Evolutionary conservation across 768 basidiomycete genomes (phyloP).

Genomic region (Leccinum variicolor): DNA sequence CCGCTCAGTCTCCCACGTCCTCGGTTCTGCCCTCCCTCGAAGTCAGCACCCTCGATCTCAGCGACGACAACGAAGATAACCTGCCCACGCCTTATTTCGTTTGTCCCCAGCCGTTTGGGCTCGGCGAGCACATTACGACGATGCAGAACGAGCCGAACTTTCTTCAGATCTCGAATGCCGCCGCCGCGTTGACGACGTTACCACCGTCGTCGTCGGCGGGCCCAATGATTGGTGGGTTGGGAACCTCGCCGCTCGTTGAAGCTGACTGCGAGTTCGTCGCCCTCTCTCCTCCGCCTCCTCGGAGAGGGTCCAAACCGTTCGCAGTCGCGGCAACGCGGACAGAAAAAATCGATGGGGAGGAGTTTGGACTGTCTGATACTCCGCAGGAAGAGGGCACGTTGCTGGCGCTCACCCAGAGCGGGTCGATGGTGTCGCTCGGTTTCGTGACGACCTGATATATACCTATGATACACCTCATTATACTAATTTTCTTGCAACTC

Average conservation of each 20-base stretch:
- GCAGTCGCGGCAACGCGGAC: conserved; percentile 16
- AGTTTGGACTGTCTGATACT: neutral
- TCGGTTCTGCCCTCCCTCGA: conserved; percentile 24
- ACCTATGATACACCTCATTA: conserved; percentile 2
- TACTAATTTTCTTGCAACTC: conserved; percentile 14
- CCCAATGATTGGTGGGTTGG: neutral
- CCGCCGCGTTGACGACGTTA: conserved; percentile 28
- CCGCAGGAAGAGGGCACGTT: conserved; percentile 10
- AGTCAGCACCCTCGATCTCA: conserved; percentile 25
- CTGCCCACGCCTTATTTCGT: conserved; percentile 22
- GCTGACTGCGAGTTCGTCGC: conserved; percentile 40
- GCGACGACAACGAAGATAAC: conserved; percentile 26
- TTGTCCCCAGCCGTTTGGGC: conserved; percentile 23
- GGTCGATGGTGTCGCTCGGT: conserved; percentile 53
- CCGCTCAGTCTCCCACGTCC: conserved; percentile 21
- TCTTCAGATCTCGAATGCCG: conserved; percentile 50
- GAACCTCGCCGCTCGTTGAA: conserved; percentile 22
- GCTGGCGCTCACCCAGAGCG: conserved; percentile 44
- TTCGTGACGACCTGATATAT: conserved; percentile 39
- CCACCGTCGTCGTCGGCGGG: conserved; percentile 17
- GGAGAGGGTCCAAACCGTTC: conserved; percentile 53
- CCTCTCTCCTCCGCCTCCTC: conserved; percentile 66
- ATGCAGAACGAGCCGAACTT: conserved; percentile 58
- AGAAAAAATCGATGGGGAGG: conserved; percentile 10
- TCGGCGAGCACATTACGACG: conserved; percentile 60